Percentiles rank a stretch among this genome's conserved stretches.
phyloP scores from a whole-genome alignment of 169 alveolate genomes.

The Cryptosporidium parvum region DNA sequence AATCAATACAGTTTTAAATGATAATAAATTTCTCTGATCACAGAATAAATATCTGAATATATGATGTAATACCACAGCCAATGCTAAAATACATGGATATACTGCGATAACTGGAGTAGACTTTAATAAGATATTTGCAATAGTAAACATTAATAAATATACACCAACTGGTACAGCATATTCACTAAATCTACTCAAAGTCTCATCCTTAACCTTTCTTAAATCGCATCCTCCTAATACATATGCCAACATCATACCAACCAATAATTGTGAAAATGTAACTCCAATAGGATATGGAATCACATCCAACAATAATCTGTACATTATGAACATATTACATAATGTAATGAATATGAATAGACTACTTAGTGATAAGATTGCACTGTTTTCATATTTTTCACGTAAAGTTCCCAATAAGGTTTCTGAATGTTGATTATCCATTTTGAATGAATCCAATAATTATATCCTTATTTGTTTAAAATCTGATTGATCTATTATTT shows the following conservation, averaged over 20 bases:
- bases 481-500: conserved; percentile 8
- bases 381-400: conserved; percentile 72
- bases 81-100: conserved; percentile 91
- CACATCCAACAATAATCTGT: conserved; percentile 89
- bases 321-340: conserved; percentile 91
- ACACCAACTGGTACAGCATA: conserved; percentile 89
- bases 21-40: conserved; percentile 92
- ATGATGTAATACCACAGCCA: conserved; percentile 93
- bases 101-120: conserved; percentile 92
- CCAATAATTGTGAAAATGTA: conserved; percentile 94
- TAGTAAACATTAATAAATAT: conserved; percentile 89
- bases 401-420: conserved; percentile 52
- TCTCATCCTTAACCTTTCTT: conserved; percentile 82
- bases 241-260: conserved; percentile 92
- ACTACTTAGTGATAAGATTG: conserved; percentile 60
- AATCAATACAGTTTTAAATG: conserved; percentile 90
- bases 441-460: conserved; percentile 7
- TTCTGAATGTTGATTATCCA: conserved; percentile 44
- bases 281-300: conserved; percentile 92
- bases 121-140: conserved; percentile 89
- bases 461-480: conserved; percentile 3
- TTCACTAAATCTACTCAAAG: conserved; percentile 69
- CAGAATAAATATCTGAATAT: conserved; percentile 92
- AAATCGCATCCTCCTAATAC: conserved; percentile 91
- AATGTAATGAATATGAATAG: conserved; percentile 88